Conservation (phyloP, 1,139 yeast species). For the Lodderomyces jiufengensis region DNA sequence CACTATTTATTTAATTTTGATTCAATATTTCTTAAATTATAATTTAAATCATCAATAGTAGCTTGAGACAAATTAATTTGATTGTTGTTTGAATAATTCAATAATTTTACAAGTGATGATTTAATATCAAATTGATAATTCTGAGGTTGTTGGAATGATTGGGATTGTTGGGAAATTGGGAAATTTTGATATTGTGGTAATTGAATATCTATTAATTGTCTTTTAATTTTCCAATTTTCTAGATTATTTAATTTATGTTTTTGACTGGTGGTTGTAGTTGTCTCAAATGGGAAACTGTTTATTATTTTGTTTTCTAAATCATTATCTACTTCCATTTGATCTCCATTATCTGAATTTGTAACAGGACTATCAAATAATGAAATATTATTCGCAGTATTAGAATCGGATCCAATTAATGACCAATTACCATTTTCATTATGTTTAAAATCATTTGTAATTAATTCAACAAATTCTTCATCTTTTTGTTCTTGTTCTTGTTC, state of each 20-base stretch:
- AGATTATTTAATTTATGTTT: constrained; percentile 6
- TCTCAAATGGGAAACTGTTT: no score
- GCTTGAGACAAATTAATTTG: constrained; percentile 21
- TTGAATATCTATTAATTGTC: not conserved
- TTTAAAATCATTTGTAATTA: constrained; percentile 1
- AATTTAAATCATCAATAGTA: constrained; percentile 27
- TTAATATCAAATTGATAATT: constrained; percentile 16
- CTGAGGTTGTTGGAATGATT: constrained; percentile 1
- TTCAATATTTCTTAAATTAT: constrained; percentile 21
- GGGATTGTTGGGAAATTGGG: not conserved
- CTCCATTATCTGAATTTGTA: no score
- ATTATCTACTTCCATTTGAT: no score
- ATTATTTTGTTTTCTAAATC: no score
- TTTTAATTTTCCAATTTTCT: constrained; percentile 5
- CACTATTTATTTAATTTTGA: constrained; percentile 9
- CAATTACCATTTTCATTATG: not conserved
- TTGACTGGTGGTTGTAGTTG: not conserved
- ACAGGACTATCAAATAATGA: no score
- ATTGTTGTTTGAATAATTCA: constrained; percentile 21
- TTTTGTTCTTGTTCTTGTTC: constrained; percentile 1
- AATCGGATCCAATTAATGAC: no score
- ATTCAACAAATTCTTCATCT: constrained; percentile 1
- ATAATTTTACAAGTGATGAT: constrained; percentile 18
- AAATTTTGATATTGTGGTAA: not conserved
- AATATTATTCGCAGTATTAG: no score